Evolutionary conservation across 176 grass and related monocot genomes (phyloP).

Genomic region (Tillandsia fasciculata): DNA sequence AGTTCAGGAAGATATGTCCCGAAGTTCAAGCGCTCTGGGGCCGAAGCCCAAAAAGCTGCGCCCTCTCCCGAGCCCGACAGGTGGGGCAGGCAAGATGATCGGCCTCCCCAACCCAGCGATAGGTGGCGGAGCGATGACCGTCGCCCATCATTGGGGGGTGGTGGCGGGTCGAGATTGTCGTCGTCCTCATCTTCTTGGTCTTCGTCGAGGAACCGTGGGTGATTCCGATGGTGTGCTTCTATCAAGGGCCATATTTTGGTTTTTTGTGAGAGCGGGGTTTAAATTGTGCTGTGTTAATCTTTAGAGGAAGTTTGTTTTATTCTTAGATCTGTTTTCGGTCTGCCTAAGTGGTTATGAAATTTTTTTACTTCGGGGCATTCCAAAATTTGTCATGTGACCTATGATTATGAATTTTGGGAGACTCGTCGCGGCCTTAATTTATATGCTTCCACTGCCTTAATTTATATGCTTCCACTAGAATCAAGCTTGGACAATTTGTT

Average conservation of each 20-base stretch:
- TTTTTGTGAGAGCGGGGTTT: neutral
- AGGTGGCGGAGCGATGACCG: conserved; percentile 22
- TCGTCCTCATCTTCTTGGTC: conserved; percentile 17
- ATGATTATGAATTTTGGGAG: no score
- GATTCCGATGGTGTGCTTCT: conserved; percentile 5
- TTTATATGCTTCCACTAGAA: no score
- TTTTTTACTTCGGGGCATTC: no score
- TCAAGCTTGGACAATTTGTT: no score
- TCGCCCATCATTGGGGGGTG: neutral
- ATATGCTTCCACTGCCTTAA: no score
- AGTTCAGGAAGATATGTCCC: conserved; percentile 57
- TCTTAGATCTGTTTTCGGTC: no score
- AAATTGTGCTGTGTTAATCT: no score
- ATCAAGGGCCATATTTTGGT: neutral
- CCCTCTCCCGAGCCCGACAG: conserved; percentile 33
- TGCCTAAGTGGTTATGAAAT: no score
- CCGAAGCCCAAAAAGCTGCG: conserved; percentile 20
- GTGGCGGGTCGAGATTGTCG: conserved; percentile 20
- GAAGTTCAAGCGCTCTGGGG: conserved; percentile 19
- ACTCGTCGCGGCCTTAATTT: no score
- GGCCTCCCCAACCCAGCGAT: conserved; percentile 21
- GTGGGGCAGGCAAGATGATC: conserved; percentile 51
- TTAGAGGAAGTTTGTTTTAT: no score
- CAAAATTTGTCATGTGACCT: no score
- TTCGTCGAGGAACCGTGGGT: conserved; percentile 23